Evolutionary conservation across 345 rosid species (phyloP).

Genomic region (Eucalyptus globulus): DNA sequence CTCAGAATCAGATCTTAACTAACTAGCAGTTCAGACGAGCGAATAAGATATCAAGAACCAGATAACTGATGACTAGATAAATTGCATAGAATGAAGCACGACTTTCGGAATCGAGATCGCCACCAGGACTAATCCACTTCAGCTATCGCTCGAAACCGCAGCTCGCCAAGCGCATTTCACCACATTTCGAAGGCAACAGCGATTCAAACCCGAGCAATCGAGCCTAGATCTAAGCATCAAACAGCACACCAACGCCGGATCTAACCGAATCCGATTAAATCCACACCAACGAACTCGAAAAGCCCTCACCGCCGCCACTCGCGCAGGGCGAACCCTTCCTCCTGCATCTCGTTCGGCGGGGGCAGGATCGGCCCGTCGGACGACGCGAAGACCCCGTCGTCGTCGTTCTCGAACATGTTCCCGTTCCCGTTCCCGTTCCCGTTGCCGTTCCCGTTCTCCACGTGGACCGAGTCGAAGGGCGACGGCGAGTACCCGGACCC

Average conservation of each 20-base stretch:
- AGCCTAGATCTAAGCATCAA: not conserved
- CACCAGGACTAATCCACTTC: not conserved
- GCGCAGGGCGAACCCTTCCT: slow-evolving; percentile 56
- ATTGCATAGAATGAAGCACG: not conserved
- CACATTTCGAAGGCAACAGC: not conserved
- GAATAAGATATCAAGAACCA: not conserved
- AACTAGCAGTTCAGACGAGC: not conserved
- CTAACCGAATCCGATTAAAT: not conserved
- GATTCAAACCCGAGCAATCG: not conserved
- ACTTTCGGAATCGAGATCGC: not conserved
- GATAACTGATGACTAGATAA: not conserved
- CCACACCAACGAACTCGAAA: not conserved
- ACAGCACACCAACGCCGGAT: not conserved
- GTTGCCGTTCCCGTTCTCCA: slow-evolving; percentile 20
- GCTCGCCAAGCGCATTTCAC: not conserved
- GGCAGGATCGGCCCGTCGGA: slow-evolving; percentile 63
- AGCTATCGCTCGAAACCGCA: not conserved
- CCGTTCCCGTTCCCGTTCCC: slow-evolving; percentile 44
- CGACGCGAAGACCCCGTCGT: slow-evolving; percentile 24
- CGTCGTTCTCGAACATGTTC: not conserved
- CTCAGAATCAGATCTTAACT: not conserved
- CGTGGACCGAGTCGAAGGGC: slow-evolving; percentile 32
- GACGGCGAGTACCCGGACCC: slow-evolving; percentile 26
- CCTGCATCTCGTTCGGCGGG: slow-evolving; percentile 57
- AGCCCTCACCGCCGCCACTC: slow-evolving; percentile 74